Conservation (phyloP, 2,329 filamentous ascomycete species). For the Stagonosporopsis vannaccii region DNA sequence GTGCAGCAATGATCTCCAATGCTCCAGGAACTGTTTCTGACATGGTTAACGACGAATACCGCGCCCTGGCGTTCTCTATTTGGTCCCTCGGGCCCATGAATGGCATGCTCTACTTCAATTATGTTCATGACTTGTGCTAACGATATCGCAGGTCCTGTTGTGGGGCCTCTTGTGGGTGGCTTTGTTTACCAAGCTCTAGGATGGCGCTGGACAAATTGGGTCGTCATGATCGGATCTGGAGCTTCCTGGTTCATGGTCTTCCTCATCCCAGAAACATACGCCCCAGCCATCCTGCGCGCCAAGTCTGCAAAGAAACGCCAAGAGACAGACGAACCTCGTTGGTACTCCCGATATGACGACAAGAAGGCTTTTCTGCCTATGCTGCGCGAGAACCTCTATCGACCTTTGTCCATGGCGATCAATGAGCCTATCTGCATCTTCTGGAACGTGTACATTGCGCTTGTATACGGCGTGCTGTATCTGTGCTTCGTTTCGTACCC, state of each 20-base stretch:
- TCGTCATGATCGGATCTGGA: constrained; percentile 67
- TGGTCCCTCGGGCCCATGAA: constrained; percentile 88
- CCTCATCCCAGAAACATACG: constrained; percentile 78
- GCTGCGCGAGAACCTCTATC: constrained; percentile 75
- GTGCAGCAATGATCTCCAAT: constrained; percentile 83
- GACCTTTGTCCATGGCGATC: constrained; percentile 78
- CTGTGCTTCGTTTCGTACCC: constrained; percentile 92
- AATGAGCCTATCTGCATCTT: constrained; percentile 88
- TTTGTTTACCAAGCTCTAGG: constrained; percentile 80
- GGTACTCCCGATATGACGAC: constrained; percentile 82
- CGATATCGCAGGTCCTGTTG: constrained; percentile 51
- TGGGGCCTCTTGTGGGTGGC: constrained; percentile 76
- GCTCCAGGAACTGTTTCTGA: constrained; percentile 84
- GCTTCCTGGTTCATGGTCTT: constrained; percentile 65
- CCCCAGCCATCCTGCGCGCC: constrained; percentile 70
- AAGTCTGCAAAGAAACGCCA: constrained; percentile 75
- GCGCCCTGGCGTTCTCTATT: constrained; percentile 82
- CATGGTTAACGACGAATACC: constrained; percentile 79
- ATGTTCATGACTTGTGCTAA: not conserved
- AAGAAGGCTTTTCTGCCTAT: constrained; percentile 69
- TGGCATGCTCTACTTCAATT: constrained; percentile 44
- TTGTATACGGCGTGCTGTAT: constrained; percentile 87
- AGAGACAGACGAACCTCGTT: constrained; percentile 77
- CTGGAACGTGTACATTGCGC: constrained; percentile 74
- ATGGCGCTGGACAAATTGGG: constrained; percentile 89